phyloP scores from a whole-genome alignment of 2,329 filamentous ascomycete genomes.

The Chalara sp. region DNA sequence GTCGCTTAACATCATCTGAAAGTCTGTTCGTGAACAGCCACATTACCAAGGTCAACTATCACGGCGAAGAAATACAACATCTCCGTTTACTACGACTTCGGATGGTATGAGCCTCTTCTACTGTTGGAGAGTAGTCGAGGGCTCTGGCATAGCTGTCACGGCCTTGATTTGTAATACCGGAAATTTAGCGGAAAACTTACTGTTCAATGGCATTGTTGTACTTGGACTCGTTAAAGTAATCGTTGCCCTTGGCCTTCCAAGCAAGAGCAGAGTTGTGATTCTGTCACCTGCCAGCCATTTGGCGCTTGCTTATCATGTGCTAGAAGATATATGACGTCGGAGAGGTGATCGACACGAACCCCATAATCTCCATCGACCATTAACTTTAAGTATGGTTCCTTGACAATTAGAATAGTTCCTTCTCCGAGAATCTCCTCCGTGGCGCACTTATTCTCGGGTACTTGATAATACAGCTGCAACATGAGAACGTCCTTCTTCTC shows the following conservation, averaged over 20 bases:
- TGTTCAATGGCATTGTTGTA: conserved; percentile 11
- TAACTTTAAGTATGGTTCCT: conserved; percentile 46
- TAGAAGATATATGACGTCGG: conserved; percentile 37
- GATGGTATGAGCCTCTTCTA: conserved; percentile 19
- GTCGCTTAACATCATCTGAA: too few species aligned
- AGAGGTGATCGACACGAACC: conserved; percentile 45
- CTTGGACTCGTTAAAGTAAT: background rate
- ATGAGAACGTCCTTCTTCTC: conserved; percentile 15
- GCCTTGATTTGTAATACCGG: background rate
- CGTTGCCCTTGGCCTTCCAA: background rate
- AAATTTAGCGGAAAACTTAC: background rate
- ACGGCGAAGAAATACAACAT: too few species aligned
- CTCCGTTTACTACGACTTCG: too few species aligned
- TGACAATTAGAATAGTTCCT: conserved; percentile 36
- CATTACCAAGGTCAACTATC: too few species aligned
- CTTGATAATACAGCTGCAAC: conserved; percentile 22
- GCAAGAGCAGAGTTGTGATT: background rate
- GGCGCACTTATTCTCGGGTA: conserved; percentile 15
- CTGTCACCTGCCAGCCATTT: background rate
- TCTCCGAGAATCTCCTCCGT: conserved; percentile 28
- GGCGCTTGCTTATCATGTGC: conserved; percentile 34
- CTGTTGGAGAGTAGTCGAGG: conserved; percentile 14
- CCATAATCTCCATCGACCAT: conserved; percentile 33
- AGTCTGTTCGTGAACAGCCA: too few species aligned
- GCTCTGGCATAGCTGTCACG: conserved; percentile 1